Evolutionary conservation across 225 moss, liverwort and hornwort genomes (phyloP), one percentile per base, ranked within the genome.

Genomic region (Bryum argenteum): DNA sequence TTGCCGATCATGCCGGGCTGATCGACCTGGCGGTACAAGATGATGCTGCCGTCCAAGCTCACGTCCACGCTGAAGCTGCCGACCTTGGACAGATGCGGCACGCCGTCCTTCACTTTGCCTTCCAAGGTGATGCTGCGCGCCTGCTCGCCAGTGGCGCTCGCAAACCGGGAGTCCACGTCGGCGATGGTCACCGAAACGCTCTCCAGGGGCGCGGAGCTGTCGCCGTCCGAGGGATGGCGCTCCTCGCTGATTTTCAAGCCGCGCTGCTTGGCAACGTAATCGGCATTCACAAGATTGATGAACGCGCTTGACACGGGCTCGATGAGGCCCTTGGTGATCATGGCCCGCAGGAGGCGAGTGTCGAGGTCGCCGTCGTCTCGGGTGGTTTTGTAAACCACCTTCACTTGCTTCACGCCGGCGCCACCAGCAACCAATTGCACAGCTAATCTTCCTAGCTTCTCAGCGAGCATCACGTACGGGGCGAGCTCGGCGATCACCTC

Each of bases 1-100:
- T 84, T 88, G 10, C 95, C 95, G 59, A 96, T 96, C 95, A 96
- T 96, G 42, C 95, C 95, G 0, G 95, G 95, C 51, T 96, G 95
- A 61, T 96, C 95, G 26, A 96, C 81, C 71, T 96, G 95, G 54
- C 85, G 88, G 85, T 93, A 96, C 37, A 96, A 79, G 47, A 96
- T 90, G 75, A 96, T 82, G 71, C 91, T 93, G 18, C 93, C 95
- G 44, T 96, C 93, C 70, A 96, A 76, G 81, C 91, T 96, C 57
- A 96, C 84, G 61, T 96, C 95, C 11, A 96, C 95, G 39, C 65
- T 71, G 66, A 96, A 93, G 55, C 75, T 83, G 3, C 95, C 95
- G 0, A 96, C 93, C 48, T 78, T 89, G 8, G 88, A 67, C 8
- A 96, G 95, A 45, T 88, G 70, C 1, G 95, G 88, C 9, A 91